Evolutionary conservation across 768 basidiomycete species (phyloP), one percentile per base, ranked within the genome.

Genomic region (Pulveroboletus sp.): DNA sequence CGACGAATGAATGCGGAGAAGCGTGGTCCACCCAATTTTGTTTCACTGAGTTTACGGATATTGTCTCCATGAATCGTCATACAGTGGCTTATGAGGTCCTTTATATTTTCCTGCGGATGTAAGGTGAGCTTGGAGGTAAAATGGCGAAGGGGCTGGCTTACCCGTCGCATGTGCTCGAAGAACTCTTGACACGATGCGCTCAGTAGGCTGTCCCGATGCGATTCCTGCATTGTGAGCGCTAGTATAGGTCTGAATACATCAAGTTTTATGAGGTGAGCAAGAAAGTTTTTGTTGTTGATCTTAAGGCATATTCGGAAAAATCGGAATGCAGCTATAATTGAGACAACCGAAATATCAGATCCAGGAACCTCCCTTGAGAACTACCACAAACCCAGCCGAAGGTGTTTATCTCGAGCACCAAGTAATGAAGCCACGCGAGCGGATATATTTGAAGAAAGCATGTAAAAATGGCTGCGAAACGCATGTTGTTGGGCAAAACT

Each of bases 161-260:
- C 94, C 72, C 82, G 79, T 46, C 93, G 84, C 68, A 98, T 88
- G 57, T 81, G 79, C 59, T 99, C 97, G 60, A 98, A 94, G 54
- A 90, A 88, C 66, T 98, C 97, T 66, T 97, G 87, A 74, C 93
- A 97, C 33, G 94, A 91, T 59, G 93, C 94, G 59, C 87, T 90
- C 46, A 99, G 73, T 52, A 99, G 77, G 69, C 94, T 99, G 67
- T 99, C 97, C 49, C 90, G 77, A 45, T 77, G 73, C 29, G 88
- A 87, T 68, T 97, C 94, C 52, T 81, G 79, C 24, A 86, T 62
- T n/a, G 91, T 86, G 51, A 97, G 72, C 51, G 91, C 85, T 48
- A 97, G 72, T 46, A 97, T 82, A 2, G 93, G 88, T 55, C 81
- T 79, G 55, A 97, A 71, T 23, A 94, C 73, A 61, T 94, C 91